A percentile compares a stretch with the other conserved stretches of the same genome.
These are phyloP conservation scores for Sindora glabra DNA, from an alignment of 306 rosid species.

Conservation along the genomic window DNA sequence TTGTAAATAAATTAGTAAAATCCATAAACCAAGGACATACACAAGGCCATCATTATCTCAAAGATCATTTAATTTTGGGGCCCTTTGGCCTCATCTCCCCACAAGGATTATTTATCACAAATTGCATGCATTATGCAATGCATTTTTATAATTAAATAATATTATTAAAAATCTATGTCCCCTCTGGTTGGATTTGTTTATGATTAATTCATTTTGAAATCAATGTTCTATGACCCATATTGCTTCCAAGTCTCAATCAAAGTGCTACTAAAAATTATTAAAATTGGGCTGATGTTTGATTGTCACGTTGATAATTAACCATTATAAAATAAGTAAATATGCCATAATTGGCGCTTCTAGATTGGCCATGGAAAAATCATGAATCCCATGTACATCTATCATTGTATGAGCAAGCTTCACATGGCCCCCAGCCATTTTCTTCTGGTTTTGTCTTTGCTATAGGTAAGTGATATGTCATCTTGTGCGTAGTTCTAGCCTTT, in stretches of 20 bases:
- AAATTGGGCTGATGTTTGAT: conserved; percentile 9
- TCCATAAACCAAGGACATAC: conserved; percentile 9
- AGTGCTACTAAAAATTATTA: neutral
- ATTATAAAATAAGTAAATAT: neutral
- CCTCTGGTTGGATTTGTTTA: conserved; percentile 38
- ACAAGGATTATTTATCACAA: conserved; percentile 17
- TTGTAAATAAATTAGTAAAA: conserved; percentile 7
- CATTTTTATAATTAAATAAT: conserved; percentile 16
- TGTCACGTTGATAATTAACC: conserved; percentile 8
- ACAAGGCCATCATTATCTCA: conserved; percentile 32
- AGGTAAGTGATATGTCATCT: no score
- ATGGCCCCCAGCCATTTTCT: no score
- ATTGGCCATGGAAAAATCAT: conserved; percentile 19
- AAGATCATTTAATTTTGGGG: neutral
- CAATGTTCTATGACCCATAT: conserved; percentile 15
- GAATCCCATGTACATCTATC: conserved; percentile 11
- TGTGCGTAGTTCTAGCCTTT: no score
- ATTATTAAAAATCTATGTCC: conserved; percentile 18
- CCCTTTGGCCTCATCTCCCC: conserved; percentile 9
- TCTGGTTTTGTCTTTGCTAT: no score
- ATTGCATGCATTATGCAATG: conserved; percentile 7
- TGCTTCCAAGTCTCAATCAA: conserved; percentile 33
- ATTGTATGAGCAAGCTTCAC: conserved; percentile 18
- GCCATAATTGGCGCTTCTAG: conserved; percentile 12
- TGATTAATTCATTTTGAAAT: conserved; percentile 19